Evolutionary conservation across 225 moss, liverwort and hornwort species (phyloP), one percentile per base, ranked within the genome.

Genomic region (Physcomitrellopsis africana): DNA sequence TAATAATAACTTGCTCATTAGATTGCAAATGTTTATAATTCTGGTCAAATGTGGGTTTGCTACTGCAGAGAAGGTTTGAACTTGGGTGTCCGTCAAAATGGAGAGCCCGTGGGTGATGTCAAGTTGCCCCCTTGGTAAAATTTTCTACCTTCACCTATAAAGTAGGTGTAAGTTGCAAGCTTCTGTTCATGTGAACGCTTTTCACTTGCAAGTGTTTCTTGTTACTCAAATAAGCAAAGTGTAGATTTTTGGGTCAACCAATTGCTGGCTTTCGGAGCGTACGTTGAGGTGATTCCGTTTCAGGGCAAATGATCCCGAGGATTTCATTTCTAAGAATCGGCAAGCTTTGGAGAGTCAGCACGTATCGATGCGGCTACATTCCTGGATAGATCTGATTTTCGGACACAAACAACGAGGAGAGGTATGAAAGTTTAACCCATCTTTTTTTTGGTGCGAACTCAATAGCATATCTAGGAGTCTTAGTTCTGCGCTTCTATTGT

Each of bases 331-430:
- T 54, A 94, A 99, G 85, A 93, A 94, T 82, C 91, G 97, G 55
- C 79, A 94, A 81, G 97, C 94, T 79, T 82, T 99, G 80, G 97
- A 99, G 79, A 90, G 94, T 83, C 93, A 99, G 69, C 94, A 93
- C 81, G 97, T 94, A 55, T 99, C 94, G 52, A 88, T 91, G 90
- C 89, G 87, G 67, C 73, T 99, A 61, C 94, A 99, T 83, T 47
- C 82, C 59, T 99, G 97, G 94, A 95, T 99, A 78, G 97, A 99
- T 87, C 81, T 99, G 19, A 99, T 99, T 57, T 99, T 99, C 80
- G 97, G 97, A 69, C 77, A 82, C 78, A 99, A 99, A 73, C 94
- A 94, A 82, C 91, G 85, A 57, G 97, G 93, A 67, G 93, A 99
- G 94, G 94, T 99, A 74, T 60, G 64, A 74, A 57, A 56, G 66